A percentile compares a stretch with the other conserved stretches of the same genome.
phyloP scores from a whole-genome alignment of 23 red algal genomes.

The Cyanidiococcus yangmingshanensis region DNA sequence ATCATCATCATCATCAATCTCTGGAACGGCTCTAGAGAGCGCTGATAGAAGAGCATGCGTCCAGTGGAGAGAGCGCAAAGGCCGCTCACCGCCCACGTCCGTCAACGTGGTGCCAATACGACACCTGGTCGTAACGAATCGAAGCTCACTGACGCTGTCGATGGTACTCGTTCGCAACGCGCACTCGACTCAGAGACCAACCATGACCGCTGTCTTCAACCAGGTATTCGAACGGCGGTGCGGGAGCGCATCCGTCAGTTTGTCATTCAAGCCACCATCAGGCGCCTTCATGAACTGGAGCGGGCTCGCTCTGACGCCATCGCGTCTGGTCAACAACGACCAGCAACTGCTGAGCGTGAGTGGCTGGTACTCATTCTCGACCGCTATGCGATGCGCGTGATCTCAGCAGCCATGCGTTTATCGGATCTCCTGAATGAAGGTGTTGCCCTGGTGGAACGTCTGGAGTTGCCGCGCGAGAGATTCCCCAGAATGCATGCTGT shows the following conservation, averaged over 20 bases:
- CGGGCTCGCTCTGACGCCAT: background rate
- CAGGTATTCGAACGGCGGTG: background rate
- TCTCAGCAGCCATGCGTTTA: constrained; percentile 19
- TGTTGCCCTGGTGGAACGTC: constrained; percentile 24
- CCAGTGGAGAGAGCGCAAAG: too few relatives aligned
- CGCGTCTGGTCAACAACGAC: background rate
- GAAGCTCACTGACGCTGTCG: too few relatives aligned
- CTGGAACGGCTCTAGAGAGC: too few relatives aligned
- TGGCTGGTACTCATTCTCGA: constrained; percentile 21
- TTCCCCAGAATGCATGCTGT: constrained; percentile 29
- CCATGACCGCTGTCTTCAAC: background rate
- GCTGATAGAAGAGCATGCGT: too few relatives aligned
- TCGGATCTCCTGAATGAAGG: constrained; percentile 27
- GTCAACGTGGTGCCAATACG: too few relatives aligned
- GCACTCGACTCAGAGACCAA: too few relatives aligned
- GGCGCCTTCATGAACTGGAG: background rate
- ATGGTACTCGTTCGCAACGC: too few relatives aligned
- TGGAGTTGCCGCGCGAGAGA: background rate
- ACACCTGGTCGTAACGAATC: too few relatives aligned
- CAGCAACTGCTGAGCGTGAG: background rate
- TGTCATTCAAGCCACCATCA: background rate
- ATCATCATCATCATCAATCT: too few relatives aligned
- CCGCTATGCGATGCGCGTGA: constrained; percentile 13
- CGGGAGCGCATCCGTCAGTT: background rate
- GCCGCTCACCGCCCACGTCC: too few relatives aligned